Conservation (phyloP, 495 filamentous ascomycete species). For the Penicillium coffeae region DNA sequence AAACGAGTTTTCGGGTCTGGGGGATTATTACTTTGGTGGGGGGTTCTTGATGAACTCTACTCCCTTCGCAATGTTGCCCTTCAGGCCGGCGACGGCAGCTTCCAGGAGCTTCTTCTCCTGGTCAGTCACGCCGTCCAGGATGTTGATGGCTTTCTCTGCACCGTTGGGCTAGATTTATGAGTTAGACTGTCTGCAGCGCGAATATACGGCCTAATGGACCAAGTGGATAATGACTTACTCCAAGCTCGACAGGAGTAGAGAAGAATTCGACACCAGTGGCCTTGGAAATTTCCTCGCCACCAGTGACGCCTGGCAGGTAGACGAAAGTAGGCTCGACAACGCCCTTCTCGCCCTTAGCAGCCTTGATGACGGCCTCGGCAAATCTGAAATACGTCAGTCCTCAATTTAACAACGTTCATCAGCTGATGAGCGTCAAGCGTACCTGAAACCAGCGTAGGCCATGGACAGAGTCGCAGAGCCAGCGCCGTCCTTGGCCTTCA, state of each 20-base stretch:
- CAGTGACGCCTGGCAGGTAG: slow-evolving; percentile 84
- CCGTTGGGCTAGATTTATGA: slow-evolving; percentile 62
- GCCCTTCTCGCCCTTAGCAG: slow-evolving; percentile 78
- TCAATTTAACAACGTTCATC: too few relatives aligned
- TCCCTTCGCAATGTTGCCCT: slow-evolving; percentile 92
- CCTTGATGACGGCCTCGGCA: slow-evolving; percentile 89
- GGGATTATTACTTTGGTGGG: slow-evolving; percentile 62
- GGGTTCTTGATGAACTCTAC: slow-evolving; percentile 84
- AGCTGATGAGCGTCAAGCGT: too few relatives aligned
- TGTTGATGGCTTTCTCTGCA: slow-evolving; percentile 76
- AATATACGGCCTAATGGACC: too few relatives aligned
- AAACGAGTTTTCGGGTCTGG: too few relatives aligned
- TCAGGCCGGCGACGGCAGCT: slow-evolving; percentile 66
- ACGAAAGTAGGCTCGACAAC: slow-evolving; percentile 93
- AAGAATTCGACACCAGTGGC: slow-evolving; percentile 87
- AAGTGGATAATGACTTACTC: slow-evolving; percentile 55
- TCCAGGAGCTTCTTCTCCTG: slow-evolving; percentile 85
- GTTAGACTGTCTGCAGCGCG: slow-evolving; percentile 1
- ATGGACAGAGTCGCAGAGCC: slow-evolving; percentile 96
- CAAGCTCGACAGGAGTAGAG: slow-evolving; percentile 90
- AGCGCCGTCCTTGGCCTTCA: slow-evolving; percentile 93
- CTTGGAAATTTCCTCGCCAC: slow-evolving; percentile 79
- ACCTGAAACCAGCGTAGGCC: slow-evolving; percentile 96
- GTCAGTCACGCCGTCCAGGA: slow-evolving; percentile 66
- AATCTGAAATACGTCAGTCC: slow-evolving; percentile 59